Base-by-base conservation (phyloP, 805 yeast genomes). In the Spathaspora girioi region DNA sequence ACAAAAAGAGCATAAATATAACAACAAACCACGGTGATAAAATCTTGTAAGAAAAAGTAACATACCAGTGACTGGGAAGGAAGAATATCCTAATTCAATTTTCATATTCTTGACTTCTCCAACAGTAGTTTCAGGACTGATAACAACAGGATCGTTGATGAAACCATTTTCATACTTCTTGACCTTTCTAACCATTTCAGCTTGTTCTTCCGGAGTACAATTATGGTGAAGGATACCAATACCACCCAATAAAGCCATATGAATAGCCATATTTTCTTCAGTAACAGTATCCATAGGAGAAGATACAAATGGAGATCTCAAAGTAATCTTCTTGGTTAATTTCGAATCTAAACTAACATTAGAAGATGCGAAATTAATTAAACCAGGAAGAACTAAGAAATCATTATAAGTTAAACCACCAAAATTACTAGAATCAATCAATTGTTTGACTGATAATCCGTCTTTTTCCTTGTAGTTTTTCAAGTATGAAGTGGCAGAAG, bases 241-340 rank as follows among this genome's bases (percentile, higher is more conserved):
- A 75, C 99, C 99, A 71, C 99, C 99, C 63, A 92, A 82, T 60
- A 94, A 82, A 60, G 99, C 97, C 97, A 94, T 92, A 76, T 91
- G 85, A 63, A 94, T 93, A 59, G 99, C 99, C 99, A 94, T 94
- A 54, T 86, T 89, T 56, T 91, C 76, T 80, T 94, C 99, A 52
- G 99, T 94, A 59, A 94, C 99, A 47, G 99, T 94, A 76, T 94
- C 99, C 99, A 94, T 94, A 62, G 99, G 99, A 64, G 98, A 90
- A 18, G 98, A 93, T 54, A 94, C 93, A 60, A 94, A 90, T 52
- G 99, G 99, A 45, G 97, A 78, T 78, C 87, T 91, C 73, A 94
- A 79, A 50, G 94, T 73, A 78, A 94, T 94, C 66, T 86, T 87
- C 78, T 87, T 92, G 67, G 99, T 93, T 72, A 94, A 79, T 71